Conservation (phyloP, 106 monocot genomes). For the Acorus gramineus region DNA sequence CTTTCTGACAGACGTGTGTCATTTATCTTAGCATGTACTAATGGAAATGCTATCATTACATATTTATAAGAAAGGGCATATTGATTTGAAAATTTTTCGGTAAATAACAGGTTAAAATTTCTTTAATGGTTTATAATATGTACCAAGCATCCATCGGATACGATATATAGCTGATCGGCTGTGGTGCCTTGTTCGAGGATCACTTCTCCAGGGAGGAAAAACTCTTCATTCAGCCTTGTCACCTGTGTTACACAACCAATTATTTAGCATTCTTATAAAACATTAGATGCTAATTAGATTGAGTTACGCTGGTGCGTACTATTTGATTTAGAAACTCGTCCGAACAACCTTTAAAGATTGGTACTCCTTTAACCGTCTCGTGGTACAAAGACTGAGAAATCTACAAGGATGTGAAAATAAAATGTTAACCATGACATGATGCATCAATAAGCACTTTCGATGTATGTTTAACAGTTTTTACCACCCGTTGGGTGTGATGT, state of each 20-base stretch:
- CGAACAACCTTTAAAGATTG: conserved; percentile 56
- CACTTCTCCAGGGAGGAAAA: conserved; percentile 72
- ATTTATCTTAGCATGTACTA: no score
- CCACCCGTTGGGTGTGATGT: no score
- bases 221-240: conserved; percentile 57
- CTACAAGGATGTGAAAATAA: conserved; percentile 20
- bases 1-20: no score
- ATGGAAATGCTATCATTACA: no score
- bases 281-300: not conserved
- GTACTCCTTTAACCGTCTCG: conserved; percentile 43
- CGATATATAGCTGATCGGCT: conserved; percentile 66
- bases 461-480: no score
- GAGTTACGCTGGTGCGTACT: conserved; percentile 15
- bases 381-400: conserved; percentile 44
- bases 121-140: no score
- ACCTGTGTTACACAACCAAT: conserved; percentile 27
- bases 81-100: no score
- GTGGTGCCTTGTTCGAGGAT: conserved; percentile 65
- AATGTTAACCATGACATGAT: not conserved
- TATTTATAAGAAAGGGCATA: no score
- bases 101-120: no score
- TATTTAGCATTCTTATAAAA: not conserved
- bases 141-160: conserved; percentile 53
- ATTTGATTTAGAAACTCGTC: conserved; percentile 71
- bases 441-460: no score